Conservation (phyloP, 2,329 filamentous ascomycete genomes). For the Ustilaginoidea virens region DNA sequence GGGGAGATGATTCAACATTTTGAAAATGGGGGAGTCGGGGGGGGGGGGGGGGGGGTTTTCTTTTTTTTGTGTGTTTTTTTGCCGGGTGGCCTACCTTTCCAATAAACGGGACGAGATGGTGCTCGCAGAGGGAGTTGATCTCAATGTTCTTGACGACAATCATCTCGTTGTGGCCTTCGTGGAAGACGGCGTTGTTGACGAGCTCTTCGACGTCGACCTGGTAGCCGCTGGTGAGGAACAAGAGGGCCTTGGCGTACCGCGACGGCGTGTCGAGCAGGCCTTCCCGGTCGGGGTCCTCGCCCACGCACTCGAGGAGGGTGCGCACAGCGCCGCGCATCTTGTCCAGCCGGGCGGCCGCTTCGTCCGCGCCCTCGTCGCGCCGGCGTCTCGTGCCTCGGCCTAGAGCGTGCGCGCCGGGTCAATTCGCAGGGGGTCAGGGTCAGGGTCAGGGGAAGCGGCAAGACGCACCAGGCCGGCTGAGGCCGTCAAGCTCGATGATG, state of each 20-base stretch:
- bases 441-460: too few species aligned
- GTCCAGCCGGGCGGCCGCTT: constrained; percentile 32
- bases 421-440: too few species aligned
- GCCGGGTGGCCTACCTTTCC: constrained; percentile 52
- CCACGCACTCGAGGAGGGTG: constrained; percentile 52
- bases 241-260: constrained; percentile 86
- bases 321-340: constrained; percentile 47
- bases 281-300: constrained; percentile 51
- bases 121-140: constrained; percentile 87
- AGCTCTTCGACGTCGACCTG: constrained; percentile 87
- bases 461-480: constrained; percentile 39
- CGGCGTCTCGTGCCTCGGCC: constrained; percentile 49
- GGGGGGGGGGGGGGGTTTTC: constrained; percentile 94
- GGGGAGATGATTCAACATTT: constrained; percentile 49
- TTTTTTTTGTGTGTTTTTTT: too few species aligned
- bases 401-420: too few species aligned
- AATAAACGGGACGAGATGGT: constrained; percentile 90
- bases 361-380: constrained; percentile 34
- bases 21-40: constrained; percentile 88
- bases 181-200: constrained; percentile 86
- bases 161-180: constrained; percentile 92
- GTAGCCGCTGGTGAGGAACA: constrained; percentile 94
- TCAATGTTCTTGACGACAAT: constrained; percentile 98
- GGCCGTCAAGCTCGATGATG: constrained; percentile 45
- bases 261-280: constrained; percentile 56